These are phyloP conservation scores for Boletus subparvulus DNA, from an alignment of 768 basidiomycete genomes.

Conservation along the genomic window DNA sequence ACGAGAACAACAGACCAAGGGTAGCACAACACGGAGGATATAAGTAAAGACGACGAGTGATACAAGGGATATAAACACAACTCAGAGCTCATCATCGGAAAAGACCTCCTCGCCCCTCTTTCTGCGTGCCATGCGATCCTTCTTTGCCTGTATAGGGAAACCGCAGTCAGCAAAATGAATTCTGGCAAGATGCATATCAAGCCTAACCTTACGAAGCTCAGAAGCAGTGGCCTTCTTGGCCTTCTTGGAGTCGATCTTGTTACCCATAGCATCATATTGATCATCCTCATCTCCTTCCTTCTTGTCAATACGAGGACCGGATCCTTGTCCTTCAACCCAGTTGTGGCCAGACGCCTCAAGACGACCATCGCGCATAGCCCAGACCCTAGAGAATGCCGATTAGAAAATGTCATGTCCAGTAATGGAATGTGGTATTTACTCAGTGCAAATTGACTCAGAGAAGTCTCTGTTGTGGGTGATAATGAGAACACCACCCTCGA, in stretches of 20 bases:
- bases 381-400: constrained; percentile 52
- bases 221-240: constrained; percentile 78
- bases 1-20: constrained; percentile 18
- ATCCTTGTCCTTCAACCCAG: constrained; percentile 99
- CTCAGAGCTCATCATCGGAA: constrained; percentile 56
- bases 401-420: neutral
- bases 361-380: constrained; percentile 98
- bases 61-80: constrained; percentile 7
- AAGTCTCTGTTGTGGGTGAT: constrained; percentile 99
- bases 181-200: neutral
- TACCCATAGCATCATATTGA: constrained; percentile 95
- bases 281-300: constrained; percentile 88
- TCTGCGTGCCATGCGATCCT: constrained; percentile 89
- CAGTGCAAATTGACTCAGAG: constrained; percentile 96
- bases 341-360: constrained; percentile 98
- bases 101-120: constrained; percentile 79
- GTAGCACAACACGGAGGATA: constrained; percentile 20
- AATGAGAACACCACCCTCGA: constrained; percentile 97
- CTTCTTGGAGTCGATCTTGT: constrained; percentile 90
- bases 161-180: constrained; percentile 10
- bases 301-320: constrained; percentile 94
- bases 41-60: constrained; percentile 6
- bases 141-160: constrained; percentile 59
- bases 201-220: constrained; percentile 75
- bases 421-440: constrained; percentile 38